These are phyloP conservation scores for Leccinum subrobustum DNA, from an alignment of 1,284 basidiomycete genomes.

Conservation along the genomic window DNA sequence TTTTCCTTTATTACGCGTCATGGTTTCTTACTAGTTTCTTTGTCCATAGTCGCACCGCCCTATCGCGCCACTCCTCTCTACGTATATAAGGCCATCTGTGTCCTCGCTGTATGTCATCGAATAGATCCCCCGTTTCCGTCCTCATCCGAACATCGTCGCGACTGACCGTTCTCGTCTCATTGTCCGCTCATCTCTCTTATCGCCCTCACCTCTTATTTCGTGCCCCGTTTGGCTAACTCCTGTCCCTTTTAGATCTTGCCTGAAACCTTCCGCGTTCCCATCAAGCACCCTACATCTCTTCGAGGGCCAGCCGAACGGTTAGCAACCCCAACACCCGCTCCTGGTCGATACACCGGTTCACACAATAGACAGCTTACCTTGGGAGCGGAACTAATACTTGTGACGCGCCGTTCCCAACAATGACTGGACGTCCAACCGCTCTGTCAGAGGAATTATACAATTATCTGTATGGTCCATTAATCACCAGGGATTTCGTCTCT, in stretches of 20 bases:
- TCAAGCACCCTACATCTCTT: background rate
- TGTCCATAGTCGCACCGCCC: background rate
- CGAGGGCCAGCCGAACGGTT: background rate
- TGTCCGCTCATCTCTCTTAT: too few relatives aligned
- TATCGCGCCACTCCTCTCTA: too few relatives aligned
- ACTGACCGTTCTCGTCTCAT: too few relatives aligned
- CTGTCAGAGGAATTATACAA: background rate
- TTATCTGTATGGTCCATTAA: too few relatives aligned
- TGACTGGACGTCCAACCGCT: background rate
- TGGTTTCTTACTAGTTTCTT: background rate
- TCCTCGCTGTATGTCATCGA: background rate
- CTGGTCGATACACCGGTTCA: too few relatives aligned
- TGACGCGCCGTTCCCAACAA: background rate
- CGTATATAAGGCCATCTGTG: background rate
- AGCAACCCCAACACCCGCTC: background rate
- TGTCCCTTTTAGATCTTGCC: background rate
- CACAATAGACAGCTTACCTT: background rate
- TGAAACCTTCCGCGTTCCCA: too few relatives aligned
- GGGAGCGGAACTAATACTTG: too few relatives aligned
- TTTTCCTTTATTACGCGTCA: too few relatives aligned
- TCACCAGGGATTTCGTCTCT: too few relatives aligned
- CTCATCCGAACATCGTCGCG: too few relatives aligned
- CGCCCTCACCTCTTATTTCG: background rate
- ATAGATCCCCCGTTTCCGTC: background rate
- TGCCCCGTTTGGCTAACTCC: background rate